Evolutionary conservation across 768 basidiomycete genomes (phyloP), one percentile per base, ranked within the genome.

Genomic region (Lactarius indigo): DNA sequence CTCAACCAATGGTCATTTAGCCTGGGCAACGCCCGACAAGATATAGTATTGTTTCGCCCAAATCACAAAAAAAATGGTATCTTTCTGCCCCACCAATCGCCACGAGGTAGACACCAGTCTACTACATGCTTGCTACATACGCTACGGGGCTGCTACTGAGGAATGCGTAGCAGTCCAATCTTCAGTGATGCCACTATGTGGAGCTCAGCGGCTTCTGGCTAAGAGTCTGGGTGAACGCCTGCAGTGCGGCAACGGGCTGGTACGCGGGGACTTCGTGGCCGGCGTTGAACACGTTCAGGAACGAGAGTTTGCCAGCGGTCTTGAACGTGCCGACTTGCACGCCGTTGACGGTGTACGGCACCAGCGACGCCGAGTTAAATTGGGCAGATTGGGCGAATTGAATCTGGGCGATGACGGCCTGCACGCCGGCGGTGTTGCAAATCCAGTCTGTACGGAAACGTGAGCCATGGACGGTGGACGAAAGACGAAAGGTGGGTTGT

Each of bases 391-490:
- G 9, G 7, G 76, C 75, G 69, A 79, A 81, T 47, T 76, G 74
- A 30, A 82, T 81, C 31, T 77, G 63, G 1, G 84, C 76, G 57
- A 83, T 81, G 79, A 83, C 81, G 0, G 79, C 78, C 72, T 83
- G 81, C 15, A 83, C 78, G 17, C 83, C 83, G 28, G 76, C 70
- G 62, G 74, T 82, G 70, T 83, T 83, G 61, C 79, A 68, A 56
- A 82, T 80, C 68, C 79, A 83, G 70, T 83, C 81, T 42, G 80
- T 82, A 70, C 83, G 82, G 75, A 82, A 6, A 83, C 69, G 30
- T 81, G 68, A 5, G 79, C 79, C 59, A 79, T 55, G 54, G 10
- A 23, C 5, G 3, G 10, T 3, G 12, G 23, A 18, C 1, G 6
- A 23, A 4, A 1, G n/a, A 13, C n/a, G 4, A 13, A 50, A 20